These are phyloP conservation scores for Triglochin maritima DNA, from an alignment of 106 monocot species.

Conservation along the genomic window DNA sequence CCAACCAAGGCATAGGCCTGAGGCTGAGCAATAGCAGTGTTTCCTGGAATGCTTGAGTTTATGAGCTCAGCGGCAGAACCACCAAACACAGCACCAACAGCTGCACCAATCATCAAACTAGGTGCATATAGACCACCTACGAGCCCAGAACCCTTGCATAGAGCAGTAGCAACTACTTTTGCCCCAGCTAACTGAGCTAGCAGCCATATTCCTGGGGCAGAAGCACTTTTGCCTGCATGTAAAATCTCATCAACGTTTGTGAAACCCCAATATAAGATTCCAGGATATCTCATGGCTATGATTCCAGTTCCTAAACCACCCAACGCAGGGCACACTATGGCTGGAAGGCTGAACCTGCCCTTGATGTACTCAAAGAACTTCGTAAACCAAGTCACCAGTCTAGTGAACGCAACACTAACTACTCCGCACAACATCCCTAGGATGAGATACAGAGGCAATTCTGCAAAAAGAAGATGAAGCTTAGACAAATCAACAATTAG, in stretches of 20 bases:
- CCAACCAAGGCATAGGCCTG: constrained; percentile 93
- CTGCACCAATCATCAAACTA: constrained; percentile 99
- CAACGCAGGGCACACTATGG: constrained; percentile 84
- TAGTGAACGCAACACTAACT: constrained; percentile 83
- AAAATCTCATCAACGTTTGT: constrained; percentile 99
- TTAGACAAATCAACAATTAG: background rate
- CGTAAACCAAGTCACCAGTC: constrained; percentile 83
- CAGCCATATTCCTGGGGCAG: constrained; percentile 99
- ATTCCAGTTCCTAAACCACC: constrained; percentile 98
- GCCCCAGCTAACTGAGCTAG: constrained; percentile 82
- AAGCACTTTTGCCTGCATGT: constrained; percentile 98
- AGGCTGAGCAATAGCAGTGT: constrained; percentile 93
- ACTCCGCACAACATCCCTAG: constrained; percentile 96
- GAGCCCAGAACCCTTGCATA: constrained; percentile 98
- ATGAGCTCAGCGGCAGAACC: constrained; percentile 93
- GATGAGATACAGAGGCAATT: constrained; percentile 90
- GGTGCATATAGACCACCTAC: constrained; percentile 99
- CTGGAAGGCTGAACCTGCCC: constrained; percentile 69
- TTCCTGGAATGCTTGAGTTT: constrained; percentile 94
- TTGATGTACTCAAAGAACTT: constrained; percentile 76
- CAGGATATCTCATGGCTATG: constrained; percentile 95
- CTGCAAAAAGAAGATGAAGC: constrained; percentile 35
- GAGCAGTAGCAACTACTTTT: constrained; percentile 95
- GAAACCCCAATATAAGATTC: constrained; percentile 96
- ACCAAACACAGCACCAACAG: constrained; percentile 99